Base-by-base conservation (phyloP, 1,139 yeast genomes). In the Eremothecium cymbalariae region DNA sequence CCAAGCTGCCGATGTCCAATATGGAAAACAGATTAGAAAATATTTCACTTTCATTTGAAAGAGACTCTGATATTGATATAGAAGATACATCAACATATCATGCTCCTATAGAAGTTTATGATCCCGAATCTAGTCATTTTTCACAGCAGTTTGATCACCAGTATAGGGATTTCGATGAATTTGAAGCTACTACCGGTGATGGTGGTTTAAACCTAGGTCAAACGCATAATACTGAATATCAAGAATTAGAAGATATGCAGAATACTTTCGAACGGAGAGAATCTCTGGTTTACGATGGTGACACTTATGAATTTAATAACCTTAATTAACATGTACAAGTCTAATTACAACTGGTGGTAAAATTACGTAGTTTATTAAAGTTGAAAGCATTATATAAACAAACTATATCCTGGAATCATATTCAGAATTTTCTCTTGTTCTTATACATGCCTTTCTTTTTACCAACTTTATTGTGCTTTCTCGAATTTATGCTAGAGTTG, bases 201-300 rank as follows among this genome's bases (percentile, higher is more conserved):
- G 41, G 33, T n/a, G 40, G 31, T 6, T 36, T 46, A 18, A 34
- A 36, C n/a, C 28, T 50, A 15, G 45, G 44, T 20, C 23, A 37
- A 4, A 31, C 43, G 21, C 32, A 36, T 9, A 43, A 47, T 32
- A 36, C 47, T 4, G 44, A 47, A 18, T 47, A 51, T 24, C 48
- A 45, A 18, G 59, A 53, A 34, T 34, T 47, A 30, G 55, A 49
- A 32, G 59, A 53, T 33, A 51, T 54, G 56, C 52, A 53, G 20
- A 47, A 48, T 31, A 50, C 58, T 4, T 55, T 55, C 32, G 58
- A 52, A 41, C 45, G 59, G 34, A 47, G 58, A 33, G 54, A 48
- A 18, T 55, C 59, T 2, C 30, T 55, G 25, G 57, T 53, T 16
- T 44, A 40, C 15, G 41, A 42, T 24, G 25, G 21, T 18, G 30